Percentiles rank a stretch among this genome's conserved stretches.
Conservation (phyloP, 306 rosid species). For the Cercis canadensis region DNA sequence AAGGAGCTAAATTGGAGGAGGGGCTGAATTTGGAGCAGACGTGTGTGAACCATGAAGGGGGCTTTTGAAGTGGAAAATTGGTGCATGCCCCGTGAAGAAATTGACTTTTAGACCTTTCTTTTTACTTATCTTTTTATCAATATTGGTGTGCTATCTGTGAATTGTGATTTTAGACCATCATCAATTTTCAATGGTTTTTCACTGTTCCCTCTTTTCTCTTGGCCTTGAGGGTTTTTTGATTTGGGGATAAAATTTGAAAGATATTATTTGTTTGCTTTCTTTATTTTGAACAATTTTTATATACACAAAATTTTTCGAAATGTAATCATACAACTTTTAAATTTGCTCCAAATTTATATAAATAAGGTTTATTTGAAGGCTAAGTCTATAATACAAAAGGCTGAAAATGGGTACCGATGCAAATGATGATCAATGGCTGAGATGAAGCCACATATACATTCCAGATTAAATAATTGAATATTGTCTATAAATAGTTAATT, state of each 20-base stretch:
- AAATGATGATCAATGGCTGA: too few relatives aligned
- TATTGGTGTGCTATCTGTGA: conserved; percentile 46
- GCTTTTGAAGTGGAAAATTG: conserved; percentile 44
- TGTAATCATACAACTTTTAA: too few relatives aligned
- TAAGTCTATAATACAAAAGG: too few relatives aligned
- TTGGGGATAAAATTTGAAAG: neutral
- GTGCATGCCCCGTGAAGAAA: conserved; percentile 57
- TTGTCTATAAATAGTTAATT: too few relatives aligned
- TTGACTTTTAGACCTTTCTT: conserved; percentile 27
- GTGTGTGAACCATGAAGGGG: conserved; percentile 39
- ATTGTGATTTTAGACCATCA: conserved; percentile 1
- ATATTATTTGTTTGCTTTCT: neutral
- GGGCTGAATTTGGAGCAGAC: conserved; percentile 28
- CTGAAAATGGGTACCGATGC: too few relatives aligned
- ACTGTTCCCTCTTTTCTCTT: too few relatives aligned
- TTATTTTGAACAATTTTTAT: neutral
- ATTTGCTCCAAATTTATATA: too few relatives aligned
- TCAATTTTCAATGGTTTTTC: neutral
- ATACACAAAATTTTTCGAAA: too few relatives aligned
- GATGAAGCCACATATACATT: too few relatives aligned
- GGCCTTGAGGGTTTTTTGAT: too few relatives aligned
- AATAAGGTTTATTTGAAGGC: too few relatives aligned
- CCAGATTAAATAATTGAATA: too few relatives aligned
- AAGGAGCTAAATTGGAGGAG: conserved; percentile 36
- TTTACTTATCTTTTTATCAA: conserved; percentile 28